Evolutionary conservation across 2,329 filamentous ascomycete genomes (phyloP).

Genomic region (Plenodomus tracheiphilus): DNA sequence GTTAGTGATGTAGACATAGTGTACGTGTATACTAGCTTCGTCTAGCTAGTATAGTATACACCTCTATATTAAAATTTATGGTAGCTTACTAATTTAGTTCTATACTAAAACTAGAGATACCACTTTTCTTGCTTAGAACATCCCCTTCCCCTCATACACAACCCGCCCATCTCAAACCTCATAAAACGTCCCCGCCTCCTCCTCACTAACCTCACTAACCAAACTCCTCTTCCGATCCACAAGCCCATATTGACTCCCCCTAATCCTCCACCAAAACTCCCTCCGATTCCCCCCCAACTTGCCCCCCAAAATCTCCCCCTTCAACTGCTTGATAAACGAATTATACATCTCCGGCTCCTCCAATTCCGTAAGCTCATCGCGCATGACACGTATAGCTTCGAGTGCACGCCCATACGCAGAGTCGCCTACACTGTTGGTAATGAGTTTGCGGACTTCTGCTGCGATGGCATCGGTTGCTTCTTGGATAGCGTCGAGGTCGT

Average conservation of each 20-base stretch:
- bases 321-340: slow-evolving; percentile 69
- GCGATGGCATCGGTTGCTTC: slow-evolving; percentile 76
- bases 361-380: slow-evolving; percentile 72
- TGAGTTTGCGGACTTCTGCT: slow-evolving; percentile 67
- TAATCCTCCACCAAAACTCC: slow-evolving; percentile 81
- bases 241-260: slow-evolving; percentile 69
- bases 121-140: too few species aligned
- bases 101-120: too few species aligned
- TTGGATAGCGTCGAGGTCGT: slow-evolving; percentile 64
- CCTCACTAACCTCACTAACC: slow-evolving; percentile 66
- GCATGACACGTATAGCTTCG: slow-evolving; percentile 76
- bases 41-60: too few species aligned
- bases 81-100: too few species aligned
- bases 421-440: slow-evolving; percentile 75
- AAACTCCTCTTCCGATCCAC: slow-evolving; percentile 68
- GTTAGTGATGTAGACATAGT: too few species aligned
- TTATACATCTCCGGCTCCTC: slow-evolving; percentile 82
- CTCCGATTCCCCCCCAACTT: slow-evolving; percentile 74
- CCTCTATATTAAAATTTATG: too few species aligned
- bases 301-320: slow-evolving; percentile 69
- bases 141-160: too few species aligned
- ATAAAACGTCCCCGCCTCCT: slow-evolving; percentile 63
- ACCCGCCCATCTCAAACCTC: slow-evolving; percentile 14
- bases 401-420: slow-evolving; percentile 72
- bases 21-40: too few species aligned